Conservation (phyloP, 768 basidiomycete genomes). For the Psilocybe sp. region DNA sequence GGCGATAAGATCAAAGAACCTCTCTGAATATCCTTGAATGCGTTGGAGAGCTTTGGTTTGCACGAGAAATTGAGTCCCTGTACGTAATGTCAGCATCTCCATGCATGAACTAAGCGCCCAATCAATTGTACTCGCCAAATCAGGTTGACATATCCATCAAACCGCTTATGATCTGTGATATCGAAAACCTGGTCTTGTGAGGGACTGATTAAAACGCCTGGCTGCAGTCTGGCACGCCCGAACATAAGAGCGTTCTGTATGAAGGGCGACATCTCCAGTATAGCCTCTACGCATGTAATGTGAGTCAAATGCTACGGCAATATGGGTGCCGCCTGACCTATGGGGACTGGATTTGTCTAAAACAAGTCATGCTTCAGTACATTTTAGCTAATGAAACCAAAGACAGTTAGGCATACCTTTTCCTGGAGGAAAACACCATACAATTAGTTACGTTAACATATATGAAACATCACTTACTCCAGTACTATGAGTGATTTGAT, state of each 20-base stretch:
- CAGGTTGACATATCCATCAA: not conserved
- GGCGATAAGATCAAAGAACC: not conserved
- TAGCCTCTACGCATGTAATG: not conserved
- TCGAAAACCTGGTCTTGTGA: not conserved
- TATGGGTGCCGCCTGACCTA: not conserved
- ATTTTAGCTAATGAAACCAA: not conserved
- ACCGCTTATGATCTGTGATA: not conserved
- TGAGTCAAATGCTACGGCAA: not conserved
- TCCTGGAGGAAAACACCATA: not conserved
- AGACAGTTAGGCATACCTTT: not conserved
- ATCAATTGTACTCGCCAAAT: not conserved
- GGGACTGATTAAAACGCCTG: constrained; percentile 1
- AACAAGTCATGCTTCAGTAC: not conserved
- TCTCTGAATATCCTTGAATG: constrained; percentile 7
- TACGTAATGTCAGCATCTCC: too few relatives aligned
- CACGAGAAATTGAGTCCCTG: not conserved
- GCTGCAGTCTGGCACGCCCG: constrained; percentile 2
- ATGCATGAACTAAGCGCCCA: too few relatives aligned
- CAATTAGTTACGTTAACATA: too few relatives aligned
- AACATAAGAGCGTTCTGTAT: constrained; percentile 2
- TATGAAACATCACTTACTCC: not conserved
- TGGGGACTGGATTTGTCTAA: constrained; percentile 6
- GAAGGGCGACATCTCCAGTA: not conserved
- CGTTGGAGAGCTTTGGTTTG: not conserved
- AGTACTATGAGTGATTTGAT: constrained; percentile 5